Evolutionary conservation across 2,329 filamentous ascomycete species (phyloP).

Genomic region (Trichophyton equinum): DNA sequence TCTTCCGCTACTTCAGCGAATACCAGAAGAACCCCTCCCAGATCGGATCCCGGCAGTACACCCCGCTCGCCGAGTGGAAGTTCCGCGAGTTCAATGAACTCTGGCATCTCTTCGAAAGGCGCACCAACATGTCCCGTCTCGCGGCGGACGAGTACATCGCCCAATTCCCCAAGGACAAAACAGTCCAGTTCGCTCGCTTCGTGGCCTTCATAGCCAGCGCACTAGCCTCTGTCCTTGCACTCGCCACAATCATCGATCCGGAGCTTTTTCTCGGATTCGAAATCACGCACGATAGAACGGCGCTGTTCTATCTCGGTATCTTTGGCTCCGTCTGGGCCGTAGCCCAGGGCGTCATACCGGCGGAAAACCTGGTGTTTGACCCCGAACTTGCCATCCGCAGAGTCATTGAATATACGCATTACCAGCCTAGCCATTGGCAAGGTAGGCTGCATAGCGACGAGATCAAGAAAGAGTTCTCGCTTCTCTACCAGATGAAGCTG

Average conservation of each 20-base stretch:
- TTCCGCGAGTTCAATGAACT: conserved; percentile 98
- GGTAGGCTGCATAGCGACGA: conserved; percentile 85
- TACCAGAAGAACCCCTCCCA: conserved; percentile 88
- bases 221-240: conserved; percentile 68
- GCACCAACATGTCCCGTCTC: conserved; percentile 86
- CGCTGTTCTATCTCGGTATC: conserved; percentile 77
- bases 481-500: conserved; percentile 83
- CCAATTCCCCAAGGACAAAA: conserved; percentile 93
- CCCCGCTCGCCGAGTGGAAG: conserved; percentile 90
- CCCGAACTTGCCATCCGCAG: conserved; percentile 79
- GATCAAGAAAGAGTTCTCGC: conserved; percentile 78
- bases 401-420: conserved; percentile 87
- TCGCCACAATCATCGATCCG: conserved; percentile 76
- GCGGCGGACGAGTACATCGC: conserved; percentile 87
- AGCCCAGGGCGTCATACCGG: conserved; percentile 69
- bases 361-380: conserved; percentile 81
- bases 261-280: conserved; percentile 88
- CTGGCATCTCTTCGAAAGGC: conserved; percentile 77
- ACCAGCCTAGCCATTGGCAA: conserved; percentile 80
- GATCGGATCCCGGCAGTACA: conserved; percentile 80
- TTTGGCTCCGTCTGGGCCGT: conserved; percentile 74
- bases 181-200: conserved; percentile 69
- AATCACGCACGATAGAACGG: conserved; percentile 75
- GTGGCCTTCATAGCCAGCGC: conserved; percentile 80
- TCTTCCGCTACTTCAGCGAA: conserved; percentile 94